A percentile compares a stretch with the other conserved stretches of the same genome.
Conservation (phyloP, 148 eudicot species). For the Camellia japonica region DNA sequence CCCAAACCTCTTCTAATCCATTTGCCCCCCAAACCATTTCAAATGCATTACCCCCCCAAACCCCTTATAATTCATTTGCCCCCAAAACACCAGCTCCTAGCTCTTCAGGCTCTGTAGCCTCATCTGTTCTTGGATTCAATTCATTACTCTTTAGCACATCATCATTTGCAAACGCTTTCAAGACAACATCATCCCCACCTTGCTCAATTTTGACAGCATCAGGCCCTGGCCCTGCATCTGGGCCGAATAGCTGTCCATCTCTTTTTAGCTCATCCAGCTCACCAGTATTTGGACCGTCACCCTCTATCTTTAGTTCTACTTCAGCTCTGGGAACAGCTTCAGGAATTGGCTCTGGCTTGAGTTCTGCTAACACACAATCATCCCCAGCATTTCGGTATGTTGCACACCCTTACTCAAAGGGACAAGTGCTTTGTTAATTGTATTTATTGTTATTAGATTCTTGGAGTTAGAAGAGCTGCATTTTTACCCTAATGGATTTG, state of each 20-base stretch:
- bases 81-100: not conserved
- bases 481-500: too few relatives aligned
- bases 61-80: not conserved
- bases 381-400: conserved; percentile 5
- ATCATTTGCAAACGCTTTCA: not conserved
- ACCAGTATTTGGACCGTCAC: not conserved
- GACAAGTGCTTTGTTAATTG: too few relatives aligned
- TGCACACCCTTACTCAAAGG: not conserved
- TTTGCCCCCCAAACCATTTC: not conserved
- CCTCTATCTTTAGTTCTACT: not conserved
- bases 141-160: conserved; percentile 6
- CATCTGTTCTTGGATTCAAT: not conserved
- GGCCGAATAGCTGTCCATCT: not conserved
- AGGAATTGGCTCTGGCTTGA: not conserved
- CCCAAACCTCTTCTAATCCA: not conserved
- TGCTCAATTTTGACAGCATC: not conserved
- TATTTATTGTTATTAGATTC: too few relatives aligned
- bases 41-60: not conserved
- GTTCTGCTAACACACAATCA: conserved; percentile 3
- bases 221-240: not conserved
- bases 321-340: not conserved
- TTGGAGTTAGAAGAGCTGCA: too few relatives aligned
- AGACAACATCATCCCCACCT: conserved; percentile 8
- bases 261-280: not conserved
- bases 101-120: not conserved